Evolutionary conservation across 495 filamentous ascomycete species (phyloP).

Genomic region (Penicillium mononematosum): DNA sequence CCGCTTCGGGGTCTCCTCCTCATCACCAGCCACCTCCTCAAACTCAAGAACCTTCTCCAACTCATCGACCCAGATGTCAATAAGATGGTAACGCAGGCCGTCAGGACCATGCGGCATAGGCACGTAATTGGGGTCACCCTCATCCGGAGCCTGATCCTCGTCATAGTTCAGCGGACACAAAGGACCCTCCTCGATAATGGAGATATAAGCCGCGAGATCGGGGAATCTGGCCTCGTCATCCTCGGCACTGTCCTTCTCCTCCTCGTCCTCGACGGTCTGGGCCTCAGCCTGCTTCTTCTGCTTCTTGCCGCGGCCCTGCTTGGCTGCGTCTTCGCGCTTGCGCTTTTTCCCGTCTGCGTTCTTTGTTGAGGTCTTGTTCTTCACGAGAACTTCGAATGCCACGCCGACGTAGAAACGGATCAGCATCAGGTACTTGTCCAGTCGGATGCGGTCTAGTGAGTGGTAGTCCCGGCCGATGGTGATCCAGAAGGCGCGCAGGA

Average conservation of each 20-base stretch:
- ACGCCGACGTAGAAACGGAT: slow-evolving; percentile 73
- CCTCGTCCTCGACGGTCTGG: slow-evolving; percentile 10
- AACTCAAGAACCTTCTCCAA: slow-evolving; percentile 65
- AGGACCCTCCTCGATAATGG: slow-evolving; percentile 44
- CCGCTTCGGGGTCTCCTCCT: slow-evolving; percentile 26
- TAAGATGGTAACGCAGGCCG: slow-evolving; percentile 80
- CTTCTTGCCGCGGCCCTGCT: slow-evolving; percentile 47
- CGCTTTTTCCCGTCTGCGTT: slow-evolving; percentile 27
- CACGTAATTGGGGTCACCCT: slow-evolving; percentile 33
- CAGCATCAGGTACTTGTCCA: slow-evolving; percentile 91
- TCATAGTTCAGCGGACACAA: slow-evolving; percentile 47
- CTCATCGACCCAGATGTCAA: slow-evolving; percentile 92
- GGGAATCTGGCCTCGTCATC: slow-evolving; percentile 42
- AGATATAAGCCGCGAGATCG: slow-evolving; percentile 41
- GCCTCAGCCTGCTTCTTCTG: slow-evolving; percentile 30
- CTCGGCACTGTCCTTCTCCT: slow-evolving; percentile 19
- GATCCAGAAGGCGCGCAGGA: slow-evolving; percentile 81
- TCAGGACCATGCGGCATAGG: slow-evolving; percentile 60
- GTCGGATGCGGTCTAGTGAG: slow-evolving; percentile 76
- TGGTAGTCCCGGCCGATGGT: slow-evolving; percentile 83
- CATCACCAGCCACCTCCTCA: slow-evolving; percentile 36
- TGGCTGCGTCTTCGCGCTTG: slow-evolving; percentile 28
- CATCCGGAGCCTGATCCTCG: slow-evolving; percentile 32
- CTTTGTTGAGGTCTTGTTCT: slow-evolving; percentile 21
- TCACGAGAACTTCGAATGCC: slow-evolving; percentile 54